Base-by-base conservation (phyloP, 305 asterid species). In the Solanum hybrid region DNA sequence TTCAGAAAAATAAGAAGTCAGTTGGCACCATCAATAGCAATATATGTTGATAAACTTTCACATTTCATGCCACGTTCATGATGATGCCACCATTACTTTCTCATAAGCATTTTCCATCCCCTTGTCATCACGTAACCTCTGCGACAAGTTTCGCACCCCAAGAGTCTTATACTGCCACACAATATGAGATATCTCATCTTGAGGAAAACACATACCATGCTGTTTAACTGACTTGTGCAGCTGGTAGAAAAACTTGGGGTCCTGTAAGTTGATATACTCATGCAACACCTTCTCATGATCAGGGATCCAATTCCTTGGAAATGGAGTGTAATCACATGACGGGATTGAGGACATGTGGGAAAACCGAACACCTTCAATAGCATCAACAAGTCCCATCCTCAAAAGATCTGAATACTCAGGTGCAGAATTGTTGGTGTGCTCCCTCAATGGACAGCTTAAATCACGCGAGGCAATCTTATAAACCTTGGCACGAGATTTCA, bases 401-500 rank as follows among this genome's bases (percentile, higher is more conserved):
- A 97, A 91, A 81, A 97, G 99, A 90, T 97, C 99, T 12, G 99
- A 95, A 92, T 96, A 97, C 92, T 97, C 99, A 1, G 99, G 99
- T 7, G 99, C 98, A 87, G 97, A 91, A 70, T 96, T 97, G 89
- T 95, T 96, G 76, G 93, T 96, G 89, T 92, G 93, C 72, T 96
- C 99, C 92, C 94, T 95, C 91, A 97, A 81, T 17, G 99, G 98
- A 89, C 92, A 92, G 93, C 98, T 96, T 79, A 97, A 98, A 90
- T 95, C 92, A 61, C 98, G 98, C 0, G 95, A 91, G 51, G 99
- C 99, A 87, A 96, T 94, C 93, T 92, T 95, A 91, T 97, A 97
- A 61, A 97, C 99, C 94, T 97, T 96, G 31, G 99, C 97, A 77
- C 99, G 97, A 24, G 99, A 97, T 93, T 97, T 96, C 92, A 97